Conservation (phyloP, 2,329 filamentous ascomycete species). For the Sporothrix brasiliensis region DNA sequence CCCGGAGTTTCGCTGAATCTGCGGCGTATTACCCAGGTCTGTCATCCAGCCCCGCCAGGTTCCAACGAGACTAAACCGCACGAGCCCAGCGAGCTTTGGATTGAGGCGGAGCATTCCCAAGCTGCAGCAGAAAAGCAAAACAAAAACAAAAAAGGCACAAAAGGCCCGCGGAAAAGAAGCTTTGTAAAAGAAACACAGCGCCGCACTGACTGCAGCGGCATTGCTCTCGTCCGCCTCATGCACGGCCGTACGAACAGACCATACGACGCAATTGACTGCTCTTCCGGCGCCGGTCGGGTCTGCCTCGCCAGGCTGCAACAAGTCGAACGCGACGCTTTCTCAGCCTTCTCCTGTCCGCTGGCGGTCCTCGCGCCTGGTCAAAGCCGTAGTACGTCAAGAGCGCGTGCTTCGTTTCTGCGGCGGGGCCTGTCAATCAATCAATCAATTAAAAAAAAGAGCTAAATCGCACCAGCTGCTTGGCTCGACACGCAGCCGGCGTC, state of each 20-base stretch:
- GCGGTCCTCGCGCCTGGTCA: not conserved
- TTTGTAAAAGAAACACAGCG: not conserved
- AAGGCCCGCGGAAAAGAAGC: not conserved
- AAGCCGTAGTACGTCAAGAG: slow-evolving; percentile 1
- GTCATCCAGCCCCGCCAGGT: slow-evolving; percentile 14
- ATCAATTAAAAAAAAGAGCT: not conserved
- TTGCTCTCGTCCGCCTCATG: not conserved
- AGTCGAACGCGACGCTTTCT: not conserved
- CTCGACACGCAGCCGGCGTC: not conserved
- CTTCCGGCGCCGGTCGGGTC: slow-evolving; percentile 15
- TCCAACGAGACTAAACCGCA: not conserved
- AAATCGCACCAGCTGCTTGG: not conserved
- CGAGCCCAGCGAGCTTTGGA: slow-evolving; percentile 4
- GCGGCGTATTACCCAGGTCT: not conserved
- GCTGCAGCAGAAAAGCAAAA: not conserved
- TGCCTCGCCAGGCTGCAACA: slow-evolving; percentile 26
- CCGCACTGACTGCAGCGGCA: not conserved
- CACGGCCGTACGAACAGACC: not conserved
- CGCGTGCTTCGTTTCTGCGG: slow-evolving; percentile 10
- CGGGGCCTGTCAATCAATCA: not conserved
- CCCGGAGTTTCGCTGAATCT: slow-evolving; percentile 20
- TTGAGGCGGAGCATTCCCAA: slow-evolving; percentile 27
- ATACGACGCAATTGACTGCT: slow-evolving; percentile 11
- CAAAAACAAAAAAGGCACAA: not conserved
- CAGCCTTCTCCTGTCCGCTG: slow-evolving; percentile 1